Base-by-base conservation (phyloP, 2,329 filamentous ascomycete genomes). In the Alternaria sp. region DNA sequence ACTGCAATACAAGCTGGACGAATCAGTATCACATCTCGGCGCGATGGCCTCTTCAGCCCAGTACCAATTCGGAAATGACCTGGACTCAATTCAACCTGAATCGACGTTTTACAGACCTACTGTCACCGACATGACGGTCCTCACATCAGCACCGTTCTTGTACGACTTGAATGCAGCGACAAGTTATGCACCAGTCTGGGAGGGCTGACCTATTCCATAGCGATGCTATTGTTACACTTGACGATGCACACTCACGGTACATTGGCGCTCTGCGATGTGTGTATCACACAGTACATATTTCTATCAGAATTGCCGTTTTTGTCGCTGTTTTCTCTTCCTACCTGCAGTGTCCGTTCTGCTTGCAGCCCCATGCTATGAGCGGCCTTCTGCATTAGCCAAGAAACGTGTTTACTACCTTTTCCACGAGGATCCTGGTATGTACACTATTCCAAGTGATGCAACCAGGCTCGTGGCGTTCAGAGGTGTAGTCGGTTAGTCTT, bases 101-200 rank as follows among this genome's bases (percentile, higher is more conserved):
- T 85, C 84, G 83, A 76, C 77, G 11, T 79, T 77, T 30, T 84
- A 84, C 68, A 78, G 80, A 48, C 83, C 82, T 67, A 80, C 78
- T 36, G 78, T 80, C 16, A 78, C 76, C 36, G 72, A 81, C 27
- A 74, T 82, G 54, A 81, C 67, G 32, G 55, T 72, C 10, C 65
- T 61, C 14, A 71, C 65, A 20, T 65, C 66, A 8, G 63, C 64
- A 20, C 59, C 65, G 10, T 76, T 72, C 55, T 75, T 85, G 34
- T 82, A 85, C 57, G 77, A 79, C 50, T 73, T 85, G 18, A 68
- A 70, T 30, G 50, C 56, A 6, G 57, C 70, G 28, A 61, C 64
- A 9, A 65, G 64, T 32, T 63, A 54, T 50, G 63, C 60, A 40
- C 65, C 69, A 11, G 63, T 71, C 16, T 78, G 75, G 71, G 83